Percentiles rank a stretch among this genome's conserved stretches.
Evolutionary conservation across 2,329 filamentous ascomycete species (phyloP).

Genomic region (Colletotrichum agaves): DNA sequence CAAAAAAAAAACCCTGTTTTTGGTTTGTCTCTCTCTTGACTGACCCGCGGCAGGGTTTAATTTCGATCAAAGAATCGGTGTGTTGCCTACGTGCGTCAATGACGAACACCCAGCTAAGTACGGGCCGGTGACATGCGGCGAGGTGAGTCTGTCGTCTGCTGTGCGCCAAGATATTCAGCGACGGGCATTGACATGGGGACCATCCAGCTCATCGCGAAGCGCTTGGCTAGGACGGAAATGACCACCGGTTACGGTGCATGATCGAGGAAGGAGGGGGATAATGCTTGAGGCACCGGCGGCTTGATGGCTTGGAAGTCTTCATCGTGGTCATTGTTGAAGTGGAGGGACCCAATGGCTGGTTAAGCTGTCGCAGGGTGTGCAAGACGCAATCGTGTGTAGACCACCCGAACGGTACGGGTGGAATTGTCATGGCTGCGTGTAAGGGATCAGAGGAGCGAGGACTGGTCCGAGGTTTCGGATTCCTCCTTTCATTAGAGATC

Average conservation of each 20-base stretch:
- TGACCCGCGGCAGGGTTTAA: conserved; percentile 49
- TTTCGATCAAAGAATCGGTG: conserved; percentile 61
- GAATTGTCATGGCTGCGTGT: too few relatives aligned
- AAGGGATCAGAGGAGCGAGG: too few relatives aligned
- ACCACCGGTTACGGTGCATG: neutral
- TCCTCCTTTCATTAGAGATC: too few relatives aligned
- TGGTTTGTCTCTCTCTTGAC: neutral
- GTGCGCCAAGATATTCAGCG: neutral
- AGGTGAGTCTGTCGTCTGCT: conserved; percentile 40
- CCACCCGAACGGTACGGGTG: too few relatives aligned
- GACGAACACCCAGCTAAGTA: conserved; percentile 59
- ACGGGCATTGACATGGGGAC: conserved; percentile 12
- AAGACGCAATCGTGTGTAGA: too few relatives aligned
- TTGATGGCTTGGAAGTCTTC: neutral
- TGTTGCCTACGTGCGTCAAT: conserved; percentile 60
- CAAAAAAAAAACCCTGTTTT: neutral
- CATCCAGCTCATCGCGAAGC: conserved; percentile 30
- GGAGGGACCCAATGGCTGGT: too few relatives aligned
- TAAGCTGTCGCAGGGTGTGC: too few relatives aligned
- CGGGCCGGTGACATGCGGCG: conserved; percentile 61
- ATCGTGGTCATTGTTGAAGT: neutral
- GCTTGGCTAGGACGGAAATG: conserved; percentile 18
- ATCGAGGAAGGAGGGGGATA: neutral
- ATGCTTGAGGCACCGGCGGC: neutral
- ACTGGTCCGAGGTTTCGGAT: too few relatives aligned